Conservation (phyloP, 371 early-diverging fungal genomes). For the Actinomortierella ambigua region DNA sequence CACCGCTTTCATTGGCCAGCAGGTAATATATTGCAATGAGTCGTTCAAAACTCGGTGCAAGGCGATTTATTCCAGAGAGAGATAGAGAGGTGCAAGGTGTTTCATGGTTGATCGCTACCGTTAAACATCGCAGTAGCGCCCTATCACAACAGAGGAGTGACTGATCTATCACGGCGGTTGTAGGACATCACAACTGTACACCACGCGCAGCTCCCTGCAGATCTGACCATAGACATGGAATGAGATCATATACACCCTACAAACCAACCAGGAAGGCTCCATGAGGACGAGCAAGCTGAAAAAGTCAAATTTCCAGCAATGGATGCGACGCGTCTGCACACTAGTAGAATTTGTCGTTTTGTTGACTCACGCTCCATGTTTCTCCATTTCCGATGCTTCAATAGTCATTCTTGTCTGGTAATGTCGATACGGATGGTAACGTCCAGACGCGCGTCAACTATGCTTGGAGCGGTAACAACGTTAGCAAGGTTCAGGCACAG, state of each 20-base stretch:
- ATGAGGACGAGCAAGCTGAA: too few species aligned
- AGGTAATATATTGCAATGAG: slow-evolving; percentile 29
- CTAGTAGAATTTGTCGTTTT: background rate
- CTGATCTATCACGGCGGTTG: too few species aligned
- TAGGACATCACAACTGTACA: too few species aligned
- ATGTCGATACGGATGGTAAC: slow-evolving; percentile 88
- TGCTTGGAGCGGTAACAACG: slow-evolving; percentile 60
- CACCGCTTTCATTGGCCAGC: slow-evolving; percentile 50
- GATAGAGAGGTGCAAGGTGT: too few species aligned
- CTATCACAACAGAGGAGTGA: too few species aligned
- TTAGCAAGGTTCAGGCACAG: slow-evolving; percentile 86
- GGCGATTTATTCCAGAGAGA: too few species aligned
- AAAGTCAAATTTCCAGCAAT: background rate
- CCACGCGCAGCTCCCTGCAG: too few species aligned
- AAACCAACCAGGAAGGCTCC: too few species aligned
- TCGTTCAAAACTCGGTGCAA: background rate
- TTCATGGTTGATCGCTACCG: too few species aligned
- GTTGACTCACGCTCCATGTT: background rate
- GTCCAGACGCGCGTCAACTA: slow-evolving; percentile 76
- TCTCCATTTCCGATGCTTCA: background rate
- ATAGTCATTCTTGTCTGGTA: slow-evolving; percentile 85
- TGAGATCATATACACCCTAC: too few species aligned
- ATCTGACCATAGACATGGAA: too few species aligned
- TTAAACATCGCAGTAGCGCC: too few species aligned
- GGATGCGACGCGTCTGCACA: background rate